These are phyloP conservation scores for Candida boleticola DNA, from an alignment of 805 yeast genomes.

Conservation along the genomic window DNA sequence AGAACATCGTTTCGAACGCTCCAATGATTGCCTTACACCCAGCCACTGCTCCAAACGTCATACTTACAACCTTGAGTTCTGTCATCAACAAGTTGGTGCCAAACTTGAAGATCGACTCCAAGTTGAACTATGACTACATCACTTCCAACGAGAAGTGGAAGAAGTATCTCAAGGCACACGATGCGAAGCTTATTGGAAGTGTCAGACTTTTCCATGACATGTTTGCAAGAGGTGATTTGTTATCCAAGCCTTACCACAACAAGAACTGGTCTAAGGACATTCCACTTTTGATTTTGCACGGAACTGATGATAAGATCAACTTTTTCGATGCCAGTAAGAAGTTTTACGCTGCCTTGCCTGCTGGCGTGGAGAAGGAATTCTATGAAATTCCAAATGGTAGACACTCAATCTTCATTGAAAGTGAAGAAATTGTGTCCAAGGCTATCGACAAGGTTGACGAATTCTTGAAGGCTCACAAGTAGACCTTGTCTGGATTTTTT, in stretches of 20 bases:
- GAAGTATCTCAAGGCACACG: constrained; percentile 40
- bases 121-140: constrained; percentile 51
- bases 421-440: constrained; percentile 35
- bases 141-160: constrained; percentile 49
- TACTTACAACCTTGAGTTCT: constrained; percentile 43
- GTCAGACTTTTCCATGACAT: constrained; percentile 65
- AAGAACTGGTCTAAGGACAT: constrained; percentile 34
- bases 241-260: constrained; percentile 38
- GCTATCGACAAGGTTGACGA: constrained; percentile 36
- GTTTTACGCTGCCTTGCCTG: constrained; percentile 36
- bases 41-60: constrained; percentile 51
- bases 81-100: constrained; percentile 41
- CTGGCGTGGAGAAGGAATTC: constrained; percentile 31
- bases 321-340: constrained; percentile 45
- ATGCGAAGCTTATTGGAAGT: constrained; percentile 43
- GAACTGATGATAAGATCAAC: constrained; percentile 62
- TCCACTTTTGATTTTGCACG: constrained; percentile 60
- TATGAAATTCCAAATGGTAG: constrained; percentile 28
- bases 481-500: too few relatives aligned
- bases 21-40: constrained; percentile 64
- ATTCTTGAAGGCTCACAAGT: constrained; percentile 24
- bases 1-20: constrained; percentile 50
- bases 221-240: constrained; percentile 56
- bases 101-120: constrained; percentile 51
- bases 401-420: constrained; percentile 49